These are phyloP conservation scores for Phytophthora niederhauseri DNA, from an alignment of 352 stramenopile species.

Conservation along the genomic window DNA sequence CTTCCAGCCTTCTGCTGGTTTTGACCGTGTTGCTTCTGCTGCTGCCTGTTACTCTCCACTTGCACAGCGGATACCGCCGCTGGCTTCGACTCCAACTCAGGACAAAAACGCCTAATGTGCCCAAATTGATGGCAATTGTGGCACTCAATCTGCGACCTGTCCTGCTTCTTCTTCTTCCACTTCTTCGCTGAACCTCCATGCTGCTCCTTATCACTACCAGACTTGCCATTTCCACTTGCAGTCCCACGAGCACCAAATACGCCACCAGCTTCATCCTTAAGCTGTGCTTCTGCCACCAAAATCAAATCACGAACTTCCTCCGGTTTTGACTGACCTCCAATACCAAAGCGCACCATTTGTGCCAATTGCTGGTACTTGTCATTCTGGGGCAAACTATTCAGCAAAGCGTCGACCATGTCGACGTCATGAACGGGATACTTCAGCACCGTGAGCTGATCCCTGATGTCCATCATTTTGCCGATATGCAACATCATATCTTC, in stretches of 20 bases:
- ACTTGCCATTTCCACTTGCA: background rate
- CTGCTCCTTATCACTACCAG: background rate
- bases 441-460: background rate
- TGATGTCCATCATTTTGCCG: background rate
- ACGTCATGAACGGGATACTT: background rate
- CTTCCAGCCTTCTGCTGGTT: background rate
- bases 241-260: background rate
- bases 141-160: background rate
- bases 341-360: background rate
- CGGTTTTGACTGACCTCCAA: background rate
- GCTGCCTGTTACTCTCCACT: background rate
- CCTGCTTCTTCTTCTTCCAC: background rate
- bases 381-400: background rate
- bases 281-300: background rate
- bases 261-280: background rate
- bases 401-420: background rate
- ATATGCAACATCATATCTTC: background rate
- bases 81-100: background rate
- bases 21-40: background rate
- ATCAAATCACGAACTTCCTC: background rate
- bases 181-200: background rate
- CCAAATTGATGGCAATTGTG: background rate
- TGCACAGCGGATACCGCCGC: background rate
- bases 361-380: background rate
- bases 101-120: background rate